Conservation (phyloP, 2,329 filamentous ascomycete species). For the Ascochyta lentis region DNA sequence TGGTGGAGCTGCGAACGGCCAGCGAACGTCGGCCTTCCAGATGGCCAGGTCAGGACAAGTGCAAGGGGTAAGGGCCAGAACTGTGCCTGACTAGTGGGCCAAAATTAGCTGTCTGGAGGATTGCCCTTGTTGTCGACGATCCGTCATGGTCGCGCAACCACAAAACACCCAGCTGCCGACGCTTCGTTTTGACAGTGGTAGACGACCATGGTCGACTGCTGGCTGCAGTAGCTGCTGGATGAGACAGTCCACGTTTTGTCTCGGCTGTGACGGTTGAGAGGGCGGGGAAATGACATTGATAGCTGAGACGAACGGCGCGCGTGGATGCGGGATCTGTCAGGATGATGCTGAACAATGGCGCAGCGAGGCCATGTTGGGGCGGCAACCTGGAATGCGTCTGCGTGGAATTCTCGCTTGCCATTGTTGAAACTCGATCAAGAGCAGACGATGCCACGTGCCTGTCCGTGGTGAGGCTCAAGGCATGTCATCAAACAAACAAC, state of each 20-base stretch:
- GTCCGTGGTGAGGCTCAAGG: conserved; percentile 6
- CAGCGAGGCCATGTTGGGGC: conserved; percentile 11
- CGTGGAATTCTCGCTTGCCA: conserved; percentile 11
- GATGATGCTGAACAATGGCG: conserved; percentile 18
- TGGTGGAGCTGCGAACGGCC: conserved; percentile 1
- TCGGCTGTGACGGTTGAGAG: conserved; percentile 17
- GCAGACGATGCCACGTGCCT: conserved; percentile 12
- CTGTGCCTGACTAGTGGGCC: conserved; percentile 15
- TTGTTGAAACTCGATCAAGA: conserved; percentile 6
- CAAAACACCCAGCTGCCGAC: background rate
- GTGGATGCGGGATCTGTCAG: conserved; percentile 18
- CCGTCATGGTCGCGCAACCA: conserved; percentile 6
- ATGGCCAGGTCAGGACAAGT: conserved; percentile 13
- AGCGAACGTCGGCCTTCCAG: conserved; percentile 9
- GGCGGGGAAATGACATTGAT: conserved; percentile 20
- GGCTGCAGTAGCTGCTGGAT: conserved; percentile 25
- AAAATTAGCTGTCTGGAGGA: conserved; percentile 17
- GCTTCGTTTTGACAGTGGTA: conserved; percentile 16
- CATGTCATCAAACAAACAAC: conserved; percentile 16
- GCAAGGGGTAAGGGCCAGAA: conserved; percentile 14
- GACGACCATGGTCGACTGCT: conserved; percentile 9
- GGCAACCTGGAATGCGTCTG: conserved; percentile 13
- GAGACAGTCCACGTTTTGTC: conserved; percentile 28
- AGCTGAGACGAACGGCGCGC: conserved; percentile 34
- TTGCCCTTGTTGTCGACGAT: conserved; percentile 14